Evolutionary conservation across 768 basidiomycete species (phyloP).

Genomic region (Trametes meyenii): DNA sequence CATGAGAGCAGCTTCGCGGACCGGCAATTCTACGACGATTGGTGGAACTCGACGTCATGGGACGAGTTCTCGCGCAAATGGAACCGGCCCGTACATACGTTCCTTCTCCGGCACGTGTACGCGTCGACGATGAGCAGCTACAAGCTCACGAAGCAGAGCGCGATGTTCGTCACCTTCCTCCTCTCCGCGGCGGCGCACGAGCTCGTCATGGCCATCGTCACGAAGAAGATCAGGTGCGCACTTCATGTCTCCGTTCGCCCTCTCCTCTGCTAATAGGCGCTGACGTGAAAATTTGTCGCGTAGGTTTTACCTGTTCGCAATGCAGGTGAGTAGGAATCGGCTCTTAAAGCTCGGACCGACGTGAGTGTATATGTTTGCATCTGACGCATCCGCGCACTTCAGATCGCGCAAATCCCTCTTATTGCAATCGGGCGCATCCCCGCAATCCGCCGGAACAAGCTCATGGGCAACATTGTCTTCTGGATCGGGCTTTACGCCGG

Average conservation of each 20-base stretch:
- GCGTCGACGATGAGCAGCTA: slow-evolving; percentile 82
- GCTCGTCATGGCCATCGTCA: slow-evolving; percentile 95
- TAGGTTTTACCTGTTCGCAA: slow-evolving; percentile 84
- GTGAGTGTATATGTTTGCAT: neutral
- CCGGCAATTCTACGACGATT: slow-evolving; percentile 96
- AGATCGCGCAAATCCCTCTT: slow-evolving; percentile 91
- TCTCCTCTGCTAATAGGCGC: neutral
- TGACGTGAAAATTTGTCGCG: neutral
- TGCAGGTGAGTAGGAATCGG: slow-evolving; percentile 52
- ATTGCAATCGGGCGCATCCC: slow-evolving; percentile 82
- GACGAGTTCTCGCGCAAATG: slow-evolving; percentile 98
- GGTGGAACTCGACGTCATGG: slow-evolving; percentile 98
- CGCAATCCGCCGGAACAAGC: slow-evolving; percentile 76
- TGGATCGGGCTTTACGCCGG: slow-evolving; percentile 93
- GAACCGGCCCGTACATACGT: slow-evolving; percentile 96
- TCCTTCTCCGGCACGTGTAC: slow-evolving; percentile 94
- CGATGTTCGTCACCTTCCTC: slow-evolving; percentile 92
- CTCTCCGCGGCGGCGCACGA: slow-evolving; percentile 91
- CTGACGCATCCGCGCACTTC: neutral
- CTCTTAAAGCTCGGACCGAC: neutral
- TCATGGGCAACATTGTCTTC: slow-evolving; percentile 84
- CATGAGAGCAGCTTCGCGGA: slow-evolving; percentile 81
- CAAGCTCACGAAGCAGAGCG: slow-evolving; percentile 72
- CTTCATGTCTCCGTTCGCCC: neutral
- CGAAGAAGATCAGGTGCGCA: slow-evolving; percentile 84